Percentiles rank a stretch among this genome's conserved stretches.
Conservation (phyloP, 1,284 basidiomycete species). For the Sanguinoderma infundibulare region DNA sequence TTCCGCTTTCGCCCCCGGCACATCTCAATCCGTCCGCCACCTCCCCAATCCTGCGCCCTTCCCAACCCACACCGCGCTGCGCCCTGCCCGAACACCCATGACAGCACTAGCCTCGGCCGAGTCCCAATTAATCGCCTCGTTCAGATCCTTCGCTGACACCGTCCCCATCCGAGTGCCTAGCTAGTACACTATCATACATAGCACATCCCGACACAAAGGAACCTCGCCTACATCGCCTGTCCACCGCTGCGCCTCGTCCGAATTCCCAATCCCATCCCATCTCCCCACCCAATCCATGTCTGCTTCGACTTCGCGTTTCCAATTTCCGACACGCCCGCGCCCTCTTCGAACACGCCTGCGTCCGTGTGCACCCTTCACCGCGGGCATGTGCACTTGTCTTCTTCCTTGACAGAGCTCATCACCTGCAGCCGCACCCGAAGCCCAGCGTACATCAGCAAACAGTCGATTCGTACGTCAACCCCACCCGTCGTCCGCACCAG, state of each 20-base stretch:
- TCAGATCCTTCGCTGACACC: neutral
- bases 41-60: neutral
- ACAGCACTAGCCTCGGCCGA: neutral
- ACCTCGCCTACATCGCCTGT: neutral
- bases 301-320: constrained; percentile 7
- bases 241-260: neutral
- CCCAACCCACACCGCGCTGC: neutral
- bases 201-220: constrained; percentile 1
- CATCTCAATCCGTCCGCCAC: neutral
- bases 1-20: neutral
- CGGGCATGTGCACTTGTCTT: constrained; percentile 68
- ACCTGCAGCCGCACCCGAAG: constrained; percentile 46
- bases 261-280: neutral
- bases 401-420: constrained; percentile 69
- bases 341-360: neutral
- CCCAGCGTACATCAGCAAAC: constrained; percentile 20
- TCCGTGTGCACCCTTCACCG: constrained; percentile 34
- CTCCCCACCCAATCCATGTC: neutral
- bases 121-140: neutral
- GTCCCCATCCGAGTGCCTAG: neutral
- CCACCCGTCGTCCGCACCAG: neutral
- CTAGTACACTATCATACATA: neutral
- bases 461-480: constrained; percentile 26
- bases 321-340: neutral
- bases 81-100: constrained; percentile 2